Percentiles rank a stretch among this genome's conserved stretches.
Conservation (phyloP, 306 rosid genomes). For the Lotus japonicus region DNA sequence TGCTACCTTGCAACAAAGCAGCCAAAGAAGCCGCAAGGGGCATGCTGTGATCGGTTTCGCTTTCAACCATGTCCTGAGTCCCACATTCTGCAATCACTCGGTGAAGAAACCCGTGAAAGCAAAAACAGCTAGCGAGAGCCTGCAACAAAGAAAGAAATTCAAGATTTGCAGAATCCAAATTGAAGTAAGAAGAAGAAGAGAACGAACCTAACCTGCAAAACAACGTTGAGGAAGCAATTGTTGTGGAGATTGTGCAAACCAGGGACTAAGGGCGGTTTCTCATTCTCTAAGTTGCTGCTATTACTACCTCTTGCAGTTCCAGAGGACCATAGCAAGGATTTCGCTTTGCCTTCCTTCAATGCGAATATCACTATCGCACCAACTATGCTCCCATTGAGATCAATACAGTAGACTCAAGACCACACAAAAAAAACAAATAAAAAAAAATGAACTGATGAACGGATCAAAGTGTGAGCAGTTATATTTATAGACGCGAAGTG, state of each 20-base stretch:
- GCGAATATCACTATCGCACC: constrained; percentile 36
- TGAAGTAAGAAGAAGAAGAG: background rate
- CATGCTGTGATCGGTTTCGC: constrained; percentile 3
- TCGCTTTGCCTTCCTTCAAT: constrained; percentile 32
- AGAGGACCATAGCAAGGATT: constrained; percentile 31
- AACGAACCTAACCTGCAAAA: constrained; percentile 55
- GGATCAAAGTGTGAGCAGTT: too few species aligned
- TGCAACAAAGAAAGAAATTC: constrained; percentile 13
- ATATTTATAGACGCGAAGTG: too few species aligned
- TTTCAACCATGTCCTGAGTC: constrained; percentile 35
- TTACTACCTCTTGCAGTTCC: background rate
- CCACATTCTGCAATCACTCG: constrained; percentile 42
- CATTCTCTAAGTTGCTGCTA: constrained; percentile 8
- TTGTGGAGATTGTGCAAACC: constrained; percentile 78
- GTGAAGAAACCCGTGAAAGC: constrained; percentile 57
- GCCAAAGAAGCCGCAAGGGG: constrained; percentile 67
- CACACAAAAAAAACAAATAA: too few species aligned
- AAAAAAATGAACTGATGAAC: too few species aligned
- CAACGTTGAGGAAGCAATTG: constrained; percentile 81
- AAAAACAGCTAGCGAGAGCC: constrained; percentile 81
- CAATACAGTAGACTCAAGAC: too few species aligned
- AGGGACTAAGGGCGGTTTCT: constrained; percentile 31
- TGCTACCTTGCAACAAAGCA: constrained; percentile 59
- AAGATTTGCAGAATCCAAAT: background rate
- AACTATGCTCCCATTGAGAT: constrained; percentile 34